Base-by-base conservation (phyloP, 2,329 filamentous ascomycete genomes). In the Aspergillus hiratsukae region DNA sequence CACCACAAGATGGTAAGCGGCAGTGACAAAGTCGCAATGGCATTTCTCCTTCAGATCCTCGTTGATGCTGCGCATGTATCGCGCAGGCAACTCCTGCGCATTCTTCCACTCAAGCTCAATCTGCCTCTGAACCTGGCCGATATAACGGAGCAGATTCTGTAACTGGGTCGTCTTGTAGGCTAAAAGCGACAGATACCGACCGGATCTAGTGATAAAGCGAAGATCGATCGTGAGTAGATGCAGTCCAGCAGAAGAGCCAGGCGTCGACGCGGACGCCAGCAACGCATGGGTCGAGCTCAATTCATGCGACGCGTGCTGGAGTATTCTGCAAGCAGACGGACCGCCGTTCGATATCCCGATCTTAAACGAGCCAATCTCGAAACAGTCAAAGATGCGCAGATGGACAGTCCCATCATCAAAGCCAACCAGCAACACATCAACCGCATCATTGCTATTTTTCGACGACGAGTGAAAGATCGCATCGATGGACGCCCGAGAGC, bases 121-220 rank as follows among this genome's bases (percentile, higher is more conserved):
- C 61, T 93, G 89, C 35, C 84, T 80, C 60, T 94, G 85, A 0
- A 89, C 86, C 69, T 96, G 90, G 55, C 85, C 86, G 48, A 96
- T 82, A 69, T 99, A 97, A 50, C 91, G 82, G 7, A 97, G 77
- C 11, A 97, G 74, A 61, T 94, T 96, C 65, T 96, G 90, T 17
- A 97, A 75, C 46, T 90, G 89, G 0, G 92, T 95, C 4, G 91
- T 88, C 66, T 95, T 96, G 17, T 88, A 91, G 0, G 92, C 88
- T 11, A 97, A 80, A 4, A 96, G 80, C 28, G 92, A 90, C 2
- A 97, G 78, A 66, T 95, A 90, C 55, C 91, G 84, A 3, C 89
- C 89, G 0, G 75, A 77, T 14, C 87, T 87, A 3, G 87, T 86
- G 49, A 96, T 84, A 67, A 96, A 95, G 0, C 87, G 85, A n/a